Conservation (phyloP, 768 basidiomycete genomes). For the Polyporus arcularius region DNA sequence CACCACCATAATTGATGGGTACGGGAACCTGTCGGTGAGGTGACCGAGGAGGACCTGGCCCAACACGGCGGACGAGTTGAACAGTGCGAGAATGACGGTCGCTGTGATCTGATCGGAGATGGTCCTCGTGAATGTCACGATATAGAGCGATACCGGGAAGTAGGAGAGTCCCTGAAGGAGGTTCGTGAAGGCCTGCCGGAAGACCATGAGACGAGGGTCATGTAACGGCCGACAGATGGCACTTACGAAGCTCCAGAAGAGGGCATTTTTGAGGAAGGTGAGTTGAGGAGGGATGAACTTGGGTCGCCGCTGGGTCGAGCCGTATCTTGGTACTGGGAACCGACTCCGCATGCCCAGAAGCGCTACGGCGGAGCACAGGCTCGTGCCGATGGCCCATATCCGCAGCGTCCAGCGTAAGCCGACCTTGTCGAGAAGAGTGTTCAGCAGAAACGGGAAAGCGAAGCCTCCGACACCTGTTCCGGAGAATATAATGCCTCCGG, state of each 20-base stretch:
- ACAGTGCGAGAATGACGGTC: slow-evolving; percentile 21
- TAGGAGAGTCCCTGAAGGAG: slow-evolving; percentile 24
- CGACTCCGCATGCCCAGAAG: slow-evolving; percentile 21
- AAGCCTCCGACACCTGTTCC: slow-evolving; percentile 26
- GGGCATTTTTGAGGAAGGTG: slow-evolving; percentile 17
- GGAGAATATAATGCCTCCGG: slow-evolving; percentile 25
- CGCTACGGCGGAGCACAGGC: slow-evolving; percentile 17
- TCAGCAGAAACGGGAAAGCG: slow-evolving; percentile 24
- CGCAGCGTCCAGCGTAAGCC: slow-evolving; percentile 27
- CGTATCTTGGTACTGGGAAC: slow-evolving; percentile 20
- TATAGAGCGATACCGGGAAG: slow-evolving; percentile 26
- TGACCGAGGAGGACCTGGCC: slow-evolving; percentile 22
- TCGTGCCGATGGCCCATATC: slow-evolving; percentile 19
- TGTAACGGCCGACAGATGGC: not conserved
- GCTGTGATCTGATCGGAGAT: slow-evolving; percentile 20
- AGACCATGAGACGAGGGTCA: not conserved
- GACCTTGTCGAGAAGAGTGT: slow-evolving; percentile 17
- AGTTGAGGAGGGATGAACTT: slow-evolving; percentile 18
- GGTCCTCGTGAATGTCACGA: slow-evolving; percentile 16
- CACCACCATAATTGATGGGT: slow-evolving; percentile 20
- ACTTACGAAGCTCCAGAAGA: slow-evolving; percentile 26
- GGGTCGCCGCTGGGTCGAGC: slow-evolving; percentile 12
- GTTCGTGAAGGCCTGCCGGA: slow-evolving; percentile 13
- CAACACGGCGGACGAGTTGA: slow-evolving; percentile 22
- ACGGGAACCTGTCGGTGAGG: slow-evolving; percentile 22